Evolutionary conservation across 306 rosid species (phyloP).

Genomic region (Quercus robur): DNA sequence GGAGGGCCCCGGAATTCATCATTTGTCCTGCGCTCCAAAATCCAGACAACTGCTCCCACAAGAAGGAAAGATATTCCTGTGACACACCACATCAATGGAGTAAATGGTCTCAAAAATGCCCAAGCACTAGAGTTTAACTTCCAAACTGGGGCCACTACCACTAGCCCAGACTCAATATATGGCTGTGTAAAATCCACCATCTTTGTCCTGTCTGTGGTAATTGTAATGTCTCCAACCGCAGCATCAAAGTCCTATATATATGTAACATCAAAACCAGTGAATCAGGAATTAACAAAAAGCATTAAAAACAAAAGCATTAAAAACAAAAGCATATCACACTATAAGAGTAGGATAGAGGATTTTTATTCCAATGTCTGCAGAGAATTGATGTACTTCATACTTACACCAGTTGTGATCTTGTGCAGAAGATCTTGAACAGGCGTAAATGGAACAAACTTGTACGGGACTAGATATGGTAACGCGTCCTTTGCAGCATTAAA

Average conservation of each 20-base stretch:
- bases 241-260: constrained; percentile 72
- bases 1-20: constrained; percentile 95
- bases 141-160: constrained; percentile 72
- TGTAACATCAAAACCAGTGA: constrained; percentile 14
- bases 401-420: constrained; percentile 33
- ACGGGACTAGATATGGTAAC: constrained; percentile 28
- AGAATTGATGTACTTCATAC: not conserved
- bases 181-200: constrained; percentile 97
- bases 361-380: not conserved
- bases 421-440: constrained; percentile 26
- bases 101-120: constrained; percentile 89
- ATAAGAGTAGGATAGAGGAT: not conserved
- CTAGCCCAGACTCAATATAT: constrained; percentile 86
- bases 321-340: not conserved
- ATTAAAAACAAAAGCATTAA: not conserved
- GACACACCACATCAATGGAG: constrained; percentile 67
- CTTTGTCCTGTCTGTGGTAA: constrained; percentile 71
- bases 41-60: constrained; percentile 84
- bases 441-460: constrained; percentile 11
- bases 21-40: constrained; percentile 84
- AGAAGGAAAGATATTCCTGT: constrained; percentile 66
- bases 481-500: constrained; percentile 28
- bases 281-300: constrained; percentile 12
- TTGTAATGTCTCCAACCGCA: constrained; percentile 85
- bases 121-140: constrained; percentile 57